Conservation (phyloP, 768 basidiomycete species). For the Lactarius trivialis region DNA sequence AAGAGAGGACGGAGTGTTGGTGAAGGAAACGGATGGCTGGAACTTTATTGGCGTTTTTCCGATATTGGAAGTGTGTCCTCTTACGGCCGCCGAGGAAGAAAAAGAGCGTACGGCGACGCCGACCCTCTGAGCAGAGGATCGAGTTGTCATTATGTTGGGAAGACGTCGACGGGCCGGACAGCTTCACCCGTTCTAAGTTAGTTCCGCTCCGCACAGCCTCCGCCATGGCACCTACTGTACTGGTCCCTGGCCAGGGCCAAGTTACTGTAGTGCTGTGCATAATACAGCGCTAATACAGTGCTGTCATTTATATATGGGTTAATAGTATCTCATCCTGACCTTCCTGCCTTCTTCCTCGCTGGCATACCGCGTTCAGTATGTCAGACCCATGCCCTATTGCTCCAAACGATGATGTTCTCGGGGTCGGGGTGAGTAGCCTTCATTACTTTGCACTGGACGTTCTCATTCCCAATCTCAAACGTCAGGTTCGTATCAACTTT, state of each 20-base stretch:
- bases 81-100: slow-evolving; percentile 11
- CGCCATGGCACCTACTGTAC: neutral
- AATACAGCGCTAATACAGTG: neutral
- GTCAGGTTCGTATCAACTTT: slow-evolving; percentile 18
- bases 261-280: neutral
- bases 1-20: slow-evolving; percentile 33
- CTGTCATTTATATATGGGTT: neutral
- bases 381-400: neutral
- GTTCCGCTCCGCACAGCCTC: neutral
- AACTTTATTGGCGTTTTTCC: slow-evolving; percentile 45
- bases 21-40: slow-evolving; percentile 43
- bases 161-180: neutral
- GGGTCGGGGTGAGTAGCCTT: slow-evolving; percentile 1
- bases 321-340: neutral
- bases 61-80: slow-evolving; percentile 37
- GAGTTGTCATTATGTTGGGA: slow-evolving; percentile 8
- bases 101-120: slow-evolving; percentile 14
- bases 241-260: neutral
- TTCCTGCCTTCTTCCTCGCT: neutral
- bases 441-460: neutral
- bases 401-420: slow-evolving; percentile 1
- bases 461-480: neutral
- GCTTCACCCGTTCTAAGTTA: neutral
- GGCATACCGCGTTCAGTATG: neutral
- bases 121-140: slow-evolving; percentile 9